Evolutionary conservation across 768 basidiomycete species (phyloP).

Genomic region (Hygrophorus pudorinus): DNA sequence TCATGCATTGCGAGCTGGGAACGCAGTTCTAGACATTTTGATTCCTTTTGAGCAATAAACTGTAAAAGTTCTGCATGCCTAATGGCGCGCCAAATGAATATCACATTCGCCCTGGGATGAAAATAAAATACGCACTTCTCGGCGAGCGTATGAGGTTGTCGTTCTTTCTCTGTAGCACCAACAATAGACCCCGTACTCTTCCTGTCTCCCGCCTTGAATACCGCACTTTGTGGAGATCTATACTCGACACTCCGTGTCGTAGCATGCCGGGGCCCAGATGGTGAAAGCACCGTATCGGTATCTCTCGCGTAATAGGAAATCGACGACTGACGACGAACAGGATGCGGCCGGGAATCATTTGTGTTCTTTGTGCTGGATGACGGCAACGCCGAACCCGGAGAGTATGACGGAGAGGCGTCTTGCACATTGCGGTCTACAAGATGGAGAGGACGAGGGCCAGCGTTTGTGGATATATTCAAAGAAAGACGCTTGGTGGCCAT

Average conservation of each 20-base stretch:
- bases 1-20: slow-evolving; percentile 67
- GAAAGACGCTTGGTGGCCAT: slow-evolving; percentile 22
- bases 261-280: slow-evolving; percentile 7
- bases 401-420: slow-evolving; percentile 5
- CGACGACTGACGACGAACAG: slow-evolving; percentile 37
- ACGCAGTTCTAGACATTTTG: slow-evolving; percentile 72
- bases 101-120: not conserved
- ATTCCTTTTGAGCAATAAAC: slow-evolving; percentile 81
- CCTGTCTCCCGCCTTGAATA: slow-evolving; percentile 17
- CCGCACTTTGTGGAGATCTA: slow-evolving; percentile 6
- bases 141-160: slow-evolving; percentile 49
- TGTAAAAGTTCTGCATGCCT: slow-evolving; percentile 78
- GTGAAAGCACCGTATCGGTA: slow-evolving; percentile 12
- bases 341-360: slow-evolving; percentile 2
- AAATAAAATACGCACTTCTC: slow-evolving; percentile 48
- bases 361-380: not conserved
- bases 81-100: not conserved
- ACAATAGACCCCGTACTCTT: slow-evolving; percentile 17
- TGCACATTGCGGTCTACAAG: slow-evolving; percentile 28
- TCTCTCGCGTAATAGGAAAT: slow-evolving; percentile 39
- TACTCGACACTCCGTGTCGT: slow-evolving; percentile 16
- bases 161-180: slow-evolving; percentile 13
- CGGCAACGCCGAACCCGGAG: slow-evolving; percentile 11
- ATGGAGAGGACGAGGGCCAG: slow-evolving; percentile 39
- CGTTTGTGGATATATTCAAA: slow-evolving; percentile 14